Conservation (phyloP, 208 protist genomes). For the Crithidia brevicula region DNA sequence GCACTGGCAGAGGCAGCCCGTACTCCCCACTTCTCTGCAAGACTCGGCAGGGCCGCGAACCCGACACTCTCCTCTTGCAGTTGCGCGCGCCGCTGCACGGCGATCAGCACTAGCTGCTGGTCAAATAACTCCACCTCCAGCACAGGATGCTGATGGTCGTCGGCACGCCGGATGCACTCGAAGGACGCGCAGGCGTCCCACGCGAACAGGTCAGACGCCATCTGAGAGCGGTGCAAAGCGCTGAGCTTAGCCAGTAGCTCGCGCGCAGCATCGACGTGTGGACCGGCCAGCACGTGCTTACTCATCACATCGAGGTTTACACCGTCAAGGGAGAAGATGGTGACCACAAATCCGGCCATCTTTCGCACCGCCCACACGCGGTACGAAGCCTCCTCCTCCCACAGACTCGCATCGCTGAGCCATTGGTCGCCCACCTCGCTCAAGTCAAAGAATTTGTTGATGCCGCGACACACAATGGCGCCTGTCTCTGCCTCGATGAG, state of each 20-base stretch:
- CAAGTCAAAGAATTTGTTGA: conserved; percentile 91
- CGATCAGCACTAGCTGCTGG: conserved; percentile 61
- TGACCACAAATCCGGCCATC: conserved; percentile 90
- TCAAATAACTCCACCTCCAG: conserved; percentile 57
- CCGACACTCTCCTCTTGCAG: conserved; percentile 54
- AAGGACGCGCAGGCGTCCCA: conserved; percentile 46
- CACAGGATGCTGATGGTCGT: conserved; percentile 74
- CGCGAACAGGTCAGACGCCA: conserved; percentile 60
- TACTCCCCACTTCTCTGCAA: conserved; percentile 57
- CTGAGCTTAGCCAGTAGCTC: conserved; percentile 41
- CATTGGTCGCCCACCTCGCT: conserved; percentile 50
- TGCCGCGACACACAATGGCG: conserved; percentile 72
- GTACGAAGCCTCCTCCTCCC: conserved; percentile 28
- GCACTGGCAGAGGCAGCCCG: conserved; percentile 33
- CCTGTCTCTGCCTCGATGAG: conserved; percentile 53
- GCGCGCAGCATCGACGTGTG: conserved; percentile 70
- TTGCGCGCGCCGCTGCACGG: conserved; percentile 49
- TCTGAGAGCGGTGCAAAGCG: conserved; percentile 31
- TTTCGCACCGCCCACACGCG: conserved; percentile 77
- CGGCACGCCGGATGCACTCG: conserved; percentile 67
- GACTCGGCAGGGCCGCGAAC: conserved; percentile 27
- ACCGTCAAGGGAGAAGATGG: conserved; percentile 80
- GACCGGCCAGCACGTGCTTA: conserved; percentile 83
- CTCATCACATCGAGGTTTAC: conserved; percentile 58
- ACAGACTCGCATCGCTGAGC: conserved; percentile 41